Evolutionary conservation across 208 protist genomes (phyloP).

Genomic region (Leishmania tropica): DNA sequence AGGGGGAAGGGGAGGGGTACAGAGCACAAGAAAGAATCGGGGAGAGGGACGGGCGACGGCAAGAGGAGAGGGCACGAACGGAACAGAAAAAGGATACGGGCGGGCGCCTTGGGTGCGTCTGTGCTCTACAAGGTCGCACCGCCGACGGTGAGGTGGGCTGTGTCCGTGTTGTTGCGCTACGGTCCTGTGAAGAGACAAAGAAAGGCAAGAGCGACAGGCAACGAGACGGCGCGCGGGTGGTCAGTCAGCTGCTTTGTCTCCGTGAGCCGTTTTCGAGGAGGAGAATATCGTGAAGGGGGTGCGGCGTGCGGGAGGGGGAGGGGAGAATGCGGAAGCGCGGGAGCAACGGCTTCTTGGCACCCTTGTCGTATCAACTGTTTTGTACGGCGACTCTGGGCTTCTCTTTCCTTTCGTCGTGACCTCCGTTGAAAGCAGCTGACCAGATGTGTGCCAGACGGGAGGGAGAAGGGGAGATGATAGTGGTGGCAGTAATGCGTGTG

Average conservation of each 20-base stretch:
- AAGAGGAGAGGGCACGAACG: background rate
- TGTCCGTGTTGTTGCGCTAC: background rate
- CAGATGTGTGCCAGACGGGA: background rate
- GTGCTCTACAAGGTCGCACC: background rate
- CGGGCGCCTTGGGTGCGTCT: background rate
- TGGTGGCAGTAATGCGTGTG: background rate
- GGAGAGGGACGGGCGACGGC: background rate
- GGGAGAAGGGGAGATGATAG: background rate
- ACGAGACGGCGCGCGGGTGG: background rate
- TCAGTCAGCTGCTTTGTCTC: background rate
- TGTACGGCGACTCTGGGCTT: background rate
- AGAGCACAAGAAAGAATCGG: background rate
- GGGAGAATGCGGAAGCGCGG: background rate
- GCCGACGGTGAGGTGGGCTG: background rate
- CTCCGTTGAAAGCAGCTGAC: background rate
- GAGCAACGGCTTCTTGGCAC: background rate
- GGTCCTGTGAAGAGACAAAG: background rate
- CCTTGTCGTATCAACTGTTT: background rate
- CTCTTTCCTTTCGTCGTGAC: background rate
- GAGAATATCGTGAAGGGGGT: too few species aligned
- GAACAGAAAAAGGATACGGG: background rate
- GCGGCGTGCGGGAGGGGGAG: background rate
- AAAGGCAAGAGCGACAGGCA: background rate
- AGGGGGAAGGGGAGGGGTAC: background rate
- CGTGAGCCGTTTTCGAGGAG: background rate